Conservation (phyloP, 2,329 filamentous ascomycete species). For the Fusarium azukiicola region DNA sequence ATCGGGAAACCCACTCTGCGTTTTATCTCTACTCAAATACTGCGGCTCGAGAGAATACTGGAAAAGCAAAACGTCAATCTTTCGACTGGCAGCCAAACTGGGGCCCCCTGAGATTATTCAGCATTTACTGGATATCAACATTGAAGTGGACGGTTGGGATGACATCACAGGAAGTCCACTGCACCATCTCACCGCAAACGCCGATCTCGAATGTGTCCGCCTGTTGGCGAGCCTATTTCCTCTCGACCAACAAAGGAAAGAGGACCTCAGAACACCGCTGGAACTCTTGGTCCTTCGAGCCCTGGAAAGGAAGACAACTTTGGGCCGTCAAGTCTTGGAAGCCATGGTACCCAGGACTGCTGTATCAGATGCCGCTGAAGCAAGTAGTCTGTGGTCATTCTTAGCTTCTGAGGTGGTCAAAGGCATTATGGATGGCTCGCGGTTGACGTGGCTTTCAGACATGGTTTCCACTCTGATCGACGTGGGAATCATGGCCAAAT, state of each 20-base stretch:
- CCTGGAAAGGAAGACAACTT: accelerated
- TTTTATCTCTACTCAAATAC: not conserved
- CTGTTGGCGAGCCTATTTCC: not conserved
- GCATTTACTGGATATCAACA: not conserved
- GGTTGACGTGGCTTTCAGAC: not conserved
- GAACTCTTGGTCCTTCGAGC: not conserved
- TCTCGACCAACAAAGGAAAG: not conserved
- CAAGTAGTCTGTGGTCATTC: not conserved
- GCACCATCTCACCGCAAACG: not conserved
- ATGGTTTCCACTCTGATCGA: not conserved
- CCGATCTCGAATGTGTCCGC: not conserved
- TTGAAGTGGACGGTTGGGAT: conserved; percentile 11
- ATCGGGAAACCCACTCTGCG: accelerated
- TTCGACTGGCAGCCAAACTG: not conserved
- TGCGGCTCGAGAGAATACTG: conserved; percentile 4
- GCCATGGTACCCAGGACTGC: not conserved
- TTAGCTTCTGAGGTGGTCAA: no score
- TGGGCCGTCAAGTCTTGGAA: not conserved
- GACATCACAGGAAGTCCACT: conserved; percentile 1
- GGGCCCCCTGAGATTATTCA: not conserved
- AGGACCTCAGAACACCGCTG: not conserved
- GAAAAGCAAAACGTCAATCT: not conserved
- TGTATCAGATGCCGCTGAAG: not conserved
- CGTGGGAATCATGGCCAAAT: not conserved
- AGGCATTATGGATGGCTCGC: not conserved